phyloP scores from a whole-genome alignment of 176 grass and related monocot species.

The Elymus sibiricus region DNA sequence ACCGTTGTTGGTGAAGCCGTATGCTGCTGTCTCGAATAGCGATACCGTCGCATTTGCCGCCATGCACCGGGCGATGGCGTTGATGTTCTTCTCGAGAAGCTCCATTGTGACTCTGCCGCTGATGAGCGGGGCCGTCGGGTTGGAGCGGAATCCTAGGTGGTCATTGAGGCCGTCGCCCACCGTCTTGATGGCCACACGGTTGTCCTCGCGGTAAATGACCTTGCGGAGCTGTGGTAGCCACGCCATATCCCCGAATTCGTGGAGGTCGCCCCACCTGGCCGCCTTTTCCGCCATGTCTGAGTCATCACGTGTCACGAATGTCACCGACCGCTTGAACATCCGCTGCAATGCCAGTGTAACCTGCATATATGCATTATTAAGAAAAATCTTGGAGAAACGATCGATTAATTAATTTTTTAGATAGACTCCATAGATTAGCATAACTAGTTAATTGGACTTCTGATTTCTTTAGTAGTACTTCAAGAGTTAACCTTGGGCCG shows the following conservation, averaged over 20 bases:
- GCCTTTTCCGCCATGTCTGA: neutral
- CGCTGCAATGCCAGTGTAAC: neutral
- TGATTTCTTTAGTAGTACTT: too few relatives aligned
- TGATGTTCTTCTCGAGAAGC: neutral
- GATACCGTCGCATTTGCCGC: neutral
- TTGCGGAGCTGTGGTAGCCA: neutral
- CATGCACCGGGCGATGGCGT: neutral
- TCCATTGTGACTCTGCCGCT: neutral
- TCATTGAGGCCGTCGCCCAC: neutral
- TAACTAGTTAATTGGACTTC: too few relatives aligned
- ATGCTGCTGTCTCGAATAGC: neutral
- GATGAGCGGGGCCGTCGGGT: neutral
- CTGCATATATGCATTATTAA: neutral
- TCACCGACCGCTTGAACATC: neutral
- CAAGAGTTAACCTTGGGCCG: too few relatives aligned
- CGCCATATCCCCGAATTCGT: neutral
- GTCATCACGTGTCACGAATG: neutral
- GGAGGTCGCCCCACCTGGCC: neutral
- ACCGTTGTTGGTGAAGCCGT: constrained; percentile 33
- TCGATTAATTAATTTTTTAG: too few relatives aligned
- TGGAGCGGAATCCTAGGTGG: neutral
- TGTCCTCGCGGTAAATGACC: neutral
- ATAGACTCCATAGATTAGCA: too few relatives aligned
- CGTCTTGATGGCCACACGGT: neutral
- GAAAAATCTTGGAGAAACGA: too few relatives aligned